Conservation (phyloP, 805 yeast genomes). For the Wickerhamomyces rabaulensis region DNA sequence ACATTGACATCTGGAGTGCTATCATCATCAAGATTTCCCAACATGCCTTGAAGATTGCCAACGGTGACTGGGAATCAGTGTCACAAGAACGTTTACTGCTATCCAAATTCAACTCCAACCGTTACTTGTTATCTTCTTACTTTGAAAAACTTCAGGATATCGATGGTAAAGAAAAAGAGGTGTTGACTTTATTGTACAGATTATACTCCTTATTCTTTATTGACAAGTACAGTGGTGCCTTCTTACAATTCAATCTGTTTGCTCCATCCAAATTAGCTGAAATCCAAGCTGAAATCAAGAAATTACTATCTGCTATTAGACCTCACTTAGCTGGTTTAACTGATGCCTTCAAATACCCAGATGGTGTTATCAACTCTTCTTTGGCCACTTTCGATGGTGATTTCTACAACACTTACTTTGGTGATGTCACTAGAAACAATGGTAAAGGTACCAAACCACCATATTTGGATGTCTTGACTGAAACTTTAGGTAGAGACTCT, state of each 20-base stretch:
- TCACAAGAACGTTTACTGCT: constrained; percentile 33
- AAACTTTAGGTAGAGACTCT: constrained; percentile 34
- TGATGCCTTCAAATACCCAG: constrained; percentile 79
- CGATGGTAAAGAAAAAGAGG: constrained; percentile 34
- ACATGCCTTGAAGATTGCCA: constrained; percentile 25
- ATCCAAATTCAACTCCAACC: constrained; percentile 37
- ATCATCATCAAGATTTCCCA: constrained; percentile 29
- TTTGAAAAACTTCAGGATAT: constrained; percentile 22
- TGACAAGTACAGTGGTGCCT: constrained; percentile 66
- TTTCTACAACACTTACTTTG: constrained; percentile 74
- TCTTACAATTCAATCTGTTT: constrained; percentile 59
- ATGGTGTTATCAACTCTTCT: constrained; percentile 75
- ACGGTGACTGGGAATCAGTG: constrained; percentile 30
- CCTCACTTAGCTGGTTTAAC: constrained; percentile 71
- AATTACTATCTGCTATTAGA: constrained; percentile 47
- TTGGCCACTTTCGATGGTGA: constrained; percentile 80
- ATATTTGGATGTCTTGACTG: constrained; percentile 36
- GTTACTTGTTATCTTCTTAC: constrained; percentile 30
- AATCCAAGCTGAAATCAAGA: constrained; percentile 38
- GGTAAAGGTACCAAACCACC: constrained; percentile 45
- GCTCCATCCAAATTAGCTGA: constrained; percentile 41
- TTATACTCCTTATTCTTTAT: constrained; percentile 62
- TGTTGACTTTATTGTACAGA: constrained; percentile 49
- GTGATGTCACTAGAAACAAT: constrained; percentile 48
- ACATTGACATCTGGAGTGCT: constrained; percentile 28